phyloP scores from a whole-genome alignment of 768 basidiomycete species.

The Chlorophyllum brunneum region DNA sequence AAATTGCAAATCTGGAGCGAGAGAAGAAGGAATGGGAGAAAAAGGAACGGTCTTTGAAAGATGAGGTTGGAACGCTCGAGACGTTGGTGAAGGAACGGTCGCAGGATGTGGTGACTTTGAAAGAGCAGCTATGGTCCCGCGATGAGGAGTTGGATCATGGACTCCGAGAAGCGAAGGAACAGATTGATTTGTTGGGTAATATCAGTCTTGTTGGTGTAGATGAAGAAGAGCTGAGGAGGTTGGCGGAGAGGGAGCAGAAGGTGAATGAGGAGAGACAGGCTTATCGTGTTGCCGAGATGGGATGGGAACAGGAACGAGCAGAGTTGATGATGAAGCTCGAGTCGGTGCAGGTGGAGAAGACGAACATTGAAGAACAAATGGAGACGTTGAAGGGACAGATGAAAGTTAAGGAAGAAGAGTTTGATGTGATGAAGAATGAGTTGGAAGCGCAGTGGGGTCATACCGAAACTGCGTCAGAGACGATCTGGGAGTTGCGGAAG shows the following conservation, averaged over 20 bases:
- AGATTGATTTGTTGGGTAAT: conserved; percentile 57
- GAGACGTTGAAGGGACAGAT: conserved; percentile 37
- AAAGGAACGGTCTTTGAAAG: conserved; percentile 37
- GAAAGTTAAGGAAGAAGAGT: conserved; percentile 40
- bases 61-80: conserved; percentile 48
- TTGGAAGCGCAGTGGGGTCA: conserved; percentile 70
- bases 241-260: conserved; percentile 38
- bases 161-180: conserved; percentile 51
- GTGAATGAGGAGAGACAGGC: conserved; percentile 37
- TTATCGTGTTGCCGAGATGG: conserved; percentile 36
- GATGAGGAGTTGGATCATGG: conserved; percentile 56
- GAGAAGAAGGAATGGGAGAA: conserved; percentile 51
- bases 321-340: conserved; percentile 40
- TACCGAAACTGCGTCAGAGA: conserved; percentile 54
- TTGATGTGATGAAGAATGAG: conserved; percentile 51
- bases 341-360: conserved; percentile 40
- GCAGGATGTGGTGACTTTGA: conserved; percentile 41
- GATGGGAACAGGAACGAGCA: conserved; percentile 50
- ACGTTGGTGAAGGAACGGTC: conserved; percentile 40
- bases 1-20: conserved; percentile 72
- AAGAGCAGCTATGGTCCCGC: conserved; percentile 38
- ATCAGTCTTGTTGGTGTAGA: conserved; percentile 38
- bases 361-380: conserved; percentile 38
- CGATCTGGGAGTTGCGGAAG: conserved; percentile 34
- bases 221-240: conserved; percentile 38